Conservation (phyloP, 139 green algal species). For the Limnomonas spitsbergensis region DNA sequence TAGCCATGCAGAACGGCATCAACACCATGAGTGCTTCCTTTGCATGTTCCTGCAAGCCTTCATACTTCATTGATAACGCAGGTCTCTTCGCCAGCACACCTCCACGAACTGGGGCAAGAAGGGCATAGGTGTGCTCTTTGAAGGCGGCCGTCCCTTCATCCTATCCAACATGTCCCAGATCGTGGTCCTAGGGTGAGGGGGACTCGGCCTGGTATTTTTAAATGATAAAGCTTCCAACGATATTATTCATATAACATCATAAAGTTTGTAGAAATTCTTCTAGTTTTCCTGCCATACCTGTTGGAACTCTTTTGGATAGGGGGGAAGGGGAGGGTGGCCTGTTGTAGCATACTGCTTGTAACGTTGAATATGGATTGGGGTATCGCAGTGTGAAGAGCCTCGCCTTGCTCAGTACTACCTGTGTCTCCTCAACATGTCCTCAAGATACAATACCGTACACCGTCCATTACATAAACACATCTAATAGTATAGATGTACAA, state of each 20-base stretch:
- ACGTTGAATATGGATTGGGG: not conserved
- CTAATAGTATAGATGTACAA: no score
- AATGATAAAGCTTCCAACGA: not conserved
- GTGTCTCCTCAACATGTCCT: no score
- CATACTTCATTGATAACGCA: slow-evolving; percentile 5
- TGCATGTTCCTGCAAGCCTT: not conserved
- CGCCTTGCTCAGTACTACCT: no score
- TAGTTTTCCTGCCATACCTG: not conserved
- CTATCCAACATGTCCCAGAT: not conserved
- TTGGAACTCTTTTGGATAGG: not conserved
- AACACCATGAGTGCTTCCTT: not conserved
- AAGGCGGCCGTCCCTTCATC: not conserved
- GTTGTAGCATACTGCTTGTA: not conserved
- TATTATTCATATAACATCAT: not conserved
- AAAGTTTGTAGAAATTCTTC: not conserved
- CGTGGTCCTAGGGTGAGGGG: not conserved
- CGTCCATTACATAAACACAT: no score
- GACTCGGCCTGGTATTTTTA: not conserved
- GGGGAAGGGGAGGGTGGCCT: not conserved
- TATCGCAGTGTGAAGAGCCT: no score
- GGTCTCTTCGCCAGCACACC: not conserved
- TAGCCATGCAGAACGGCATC: not conserved
- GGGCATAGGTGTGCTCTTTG: not conserved
- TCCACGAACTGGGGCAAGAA: not conserved
- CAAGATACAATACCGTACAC: no score